These are phyloP conservation scores for Plenodomus biglobosus DNA, from an alignment of 2,329 filamentous ascomycete species.

Conservation along the genomic window DNA sequence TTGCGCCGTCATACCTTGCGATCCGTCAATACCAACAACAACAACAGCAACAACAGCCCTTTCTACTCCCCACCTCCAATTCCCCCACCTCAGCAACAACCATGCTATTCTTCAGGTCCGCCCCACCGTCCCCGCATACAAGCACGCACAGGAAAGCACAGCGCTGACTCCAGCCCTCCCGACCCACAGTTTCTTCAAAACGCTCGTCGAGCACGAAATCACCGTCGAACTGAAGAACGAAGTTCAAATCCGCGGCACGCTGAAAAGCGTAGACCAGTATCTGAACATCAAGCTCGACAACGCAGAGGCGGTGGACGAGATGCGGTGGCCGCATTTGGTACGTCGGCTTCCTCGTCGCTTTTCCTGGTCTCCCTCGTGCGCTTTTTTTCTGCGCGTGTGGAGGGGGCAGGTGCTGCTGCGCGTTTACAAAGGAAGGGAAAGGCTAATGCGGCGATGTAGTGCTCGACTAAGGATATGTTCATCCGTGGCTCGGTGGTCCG, in stretches of 20 bases:
- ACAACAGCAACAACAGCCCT: no score
- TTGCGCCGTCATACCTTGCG: background rate
- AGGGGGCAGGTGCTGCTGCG: no score
- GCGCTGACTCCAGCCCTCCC: background rate
- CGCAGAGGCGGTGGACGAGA: slow-evolving; percentile 86
- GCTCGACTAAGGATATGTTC: slow-evolving; percentile 92
- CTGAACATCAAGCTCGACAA: slow-evolving; percentile 99
- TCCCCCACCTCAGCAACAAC: slow-evolving; percentile 1
- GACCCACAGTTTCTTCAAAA: slow-evolving; percentile 79
- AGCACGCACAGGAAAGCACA: background rate
- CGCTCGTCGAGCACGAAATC: slow-evolving; percentile 93
- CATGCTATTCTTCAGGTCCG: slow-evolving; percentile 59
- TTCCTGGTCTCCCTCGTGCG: no score
- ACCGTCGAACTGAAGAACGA: slow-evolving; percentile 99
- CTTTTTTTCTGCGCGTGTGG: no score
- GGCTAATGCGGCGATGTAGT: slow-evolving; percentile 45
- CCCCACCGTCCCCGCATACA: background rate
- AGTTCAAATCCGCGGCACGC: slow-evolving; percentile 89
- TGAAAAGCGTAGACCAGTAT: slow-evolving; percentile 98
- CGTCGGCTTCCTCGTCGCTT: slow-evolving; percentile 4
- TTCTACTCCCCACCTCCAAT: background rate
- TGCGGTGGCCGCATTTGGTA: slow-evolving; percentile 92
- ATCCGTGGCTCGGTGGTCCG: slow-evolving; percentile 90
- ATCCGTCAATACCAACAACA: no score
- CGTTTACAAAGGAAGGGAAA: no score